A percentile compares a stretch with the other conserved stretches of the same genome.
These are phyloP conservation scores for Calonectria pteridis DNA, from an alignment of 2,329 filamentous ascomycete genomes.

Conservation along the genomic window DNA sequence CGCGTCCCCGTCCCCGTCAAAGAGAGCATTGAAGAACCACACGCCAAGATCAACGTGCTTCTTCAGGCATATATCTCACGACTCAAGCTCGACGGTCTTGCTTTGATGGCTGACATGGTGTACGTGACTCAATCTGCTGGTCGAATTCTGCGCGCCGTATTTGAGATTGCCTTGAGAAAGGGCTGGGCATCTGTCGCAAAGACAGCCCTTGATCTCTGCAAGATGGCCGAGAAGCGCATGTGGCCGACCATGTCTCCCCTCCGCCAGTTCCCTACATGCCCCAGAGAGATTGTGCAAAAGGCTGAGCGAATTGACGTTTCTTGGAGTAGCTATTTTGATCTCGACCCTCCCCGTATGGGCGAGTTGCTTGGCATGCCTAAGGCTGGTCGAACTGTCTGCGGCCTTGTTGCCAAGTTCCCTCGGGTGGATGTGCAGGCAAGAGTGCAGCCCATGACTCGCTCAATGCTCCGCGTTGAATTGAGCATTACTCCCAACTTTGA, in stretches of 20 bases:
- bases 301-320: constrained; percentile 94
- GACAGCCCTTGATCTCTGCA: constrained; percentile 92
- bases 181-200: constrained; percentile 95
- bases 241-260: constrained; percentile 99
- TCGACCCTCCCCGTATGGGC: constrained; percentile 96
- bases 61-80: constrained; percentile 97
- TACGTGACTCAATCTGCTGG: constrained; percentile 98
- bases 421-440: constrained; percentile 92
- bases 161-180: constrained; percentile 97
- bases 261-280: constrained; percentile 87
- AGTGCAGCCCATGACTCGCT: constrained; percentile 93
- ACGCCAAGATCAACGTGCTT: constrained; percentile 98
- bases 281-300: constrained; percentile 89
- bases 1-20: constrained; percentile 96
- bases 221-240: constrained; percentile 99
- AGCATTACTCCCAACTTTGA: constrained; percentile 94
- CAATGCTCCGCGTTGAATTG: constrained; percentile 90
- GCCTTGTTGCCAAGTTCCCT: constrained; percentile 91
- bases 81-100: constrained; percentile 91
- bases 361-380: constrained; percentile 92
- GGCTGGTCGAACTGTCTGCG: constrained; percentile 86
- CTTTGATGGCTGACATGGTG: constrained; percentile 97
- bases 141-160: constrained; percentile 93
- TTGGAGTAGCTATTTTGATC: constrained; percentile 94
- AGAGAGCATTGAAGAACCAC: constrained; percentile 95